Evolutionary conservation across 257 asterid genomes (phyloP).

Genomic region (Anisodus acutangulus): DNA sequence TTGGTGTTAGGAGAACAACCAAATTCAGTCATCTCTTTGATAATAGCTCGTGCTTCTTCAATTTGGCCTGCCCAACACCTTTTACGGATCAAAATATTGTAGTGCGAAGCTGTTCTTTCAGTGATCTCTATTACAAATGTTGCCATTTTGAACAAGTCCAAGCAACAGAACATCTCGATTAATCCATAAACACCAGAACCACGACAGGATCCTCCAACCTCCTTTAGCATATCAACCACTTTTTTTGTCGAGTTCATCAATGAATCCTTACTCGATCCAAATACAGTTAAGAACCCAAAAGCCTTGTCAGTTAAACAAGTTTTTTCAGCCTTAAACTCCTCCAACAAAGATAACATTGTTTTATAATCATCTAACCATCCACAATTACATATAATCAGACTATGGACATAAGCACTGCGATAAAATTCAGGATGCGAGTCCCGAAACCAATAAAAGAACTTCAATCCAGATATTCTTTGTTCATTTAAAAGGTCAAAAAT

Average conservation of each 20-base stretch:
- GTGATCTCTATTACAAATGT: conserved; percentile 59
- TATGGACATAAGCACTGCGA: conserved; percentile 55
- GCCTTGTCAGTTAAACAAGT: conserved; percentile 67
- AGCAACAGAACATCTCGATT: conserved; percentile 65
- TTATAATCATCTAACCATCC: conserved; percentile 74
- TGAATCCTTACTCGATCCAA: conserved; percentile 42
- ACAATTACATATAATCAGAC: conserved; percentile 63
- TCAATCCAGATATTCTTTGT: conserved; percentile 57
- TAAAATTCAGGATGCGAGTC: conserved; percentile 42
- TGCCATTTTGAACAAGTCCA: conserved; percentile 72
- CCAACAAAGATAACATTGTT: conserved; percentile 54
- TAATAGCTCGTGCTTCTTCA: conserved; percentile 58
- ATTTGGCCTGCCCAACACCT: conserved; percentile 62
- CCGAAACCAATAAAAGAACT: conserved; percentile 69
- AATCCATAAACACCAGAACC: conserved; percentile 64
- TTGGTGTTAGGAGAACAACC: conserved; percentile 45
- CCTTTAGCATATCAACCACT: conserved; percentile 53
- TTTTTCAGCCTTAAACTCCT: conserved; percentile 50
- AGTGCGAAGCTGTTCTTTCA: conserved; percentile 48
- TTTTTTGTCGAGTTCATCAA: conserved; percentile 46
- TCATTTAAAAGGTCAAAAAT: conserved; percentile 57
- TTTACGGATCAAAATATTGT: conserved; percentile 63
- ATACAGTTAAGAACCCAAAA: conserved; percentile 58
- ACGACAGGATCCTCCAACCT: conserved; percentile 72
- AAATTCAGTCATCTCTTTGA: conserved; percentile 58